Base-by-base conservation (phyloP, 208 protist species). In the Crithidia expoeki region DNA sequence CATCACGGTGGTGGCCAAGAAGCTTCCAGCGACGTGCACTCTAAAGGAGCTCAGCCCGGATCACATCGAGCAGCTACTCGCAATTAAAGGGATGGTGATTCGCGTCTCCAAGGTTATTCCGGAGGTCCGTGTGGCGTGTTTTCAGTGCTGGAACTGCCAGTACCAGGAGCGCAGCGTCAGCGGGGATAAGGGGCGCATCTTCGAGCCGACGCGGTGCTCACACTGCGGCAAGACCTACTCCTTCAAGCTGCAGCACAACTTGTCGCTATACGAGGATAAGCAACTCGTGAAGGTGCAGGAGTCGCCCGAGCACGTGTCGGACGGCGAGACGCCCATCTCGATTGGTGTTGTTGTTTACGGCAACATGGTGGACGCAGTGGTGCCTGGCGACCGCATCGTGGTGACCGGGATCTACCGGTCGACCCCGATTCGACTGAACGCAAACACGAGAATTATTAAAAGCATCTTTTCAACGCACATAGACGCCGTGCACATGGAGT, bases 271-370 rank as follows among this genome's bases (percentile, higher is more conserved):
- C 78, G 86, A 90, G 33, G 97, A 99, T 72, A 99, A 99, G 74
- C 98, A 99, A 77, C 71, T 98, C 11, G 83, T 99, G 11, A 98
- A 98, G 68, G 57, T 99, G 28, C 99, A 99, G 83, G 99, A 99
- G 77, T 94, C 95, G 4, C 98, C 98, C 0, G 98, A 98, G 83
- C 63, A 90, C 59, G 98, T 99, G n/a, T 92, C 98, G 19, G 97
- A 99, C 51, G 99, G 99, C 42, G 98, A 99, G 70, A 99, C 99
- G 25, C 99, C 99, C 16, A 90, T 98, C 53, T 98, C 98, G 0
- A 97, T 99, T 7, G 96, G 86, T 12, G 59, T 99, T 4, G 94
- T 98, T 11, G 88, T 95, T 7, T 99, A 98, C 78, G 95, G 98
- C 36, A 79, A 83, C 30, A 78, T 99, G 44, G 97, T 99, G n/a